phyloP scores from a whole-genome alignment of 2,329 filamentous ascomycete genomes.

The Cercospora zeae-maydis region DNA sequence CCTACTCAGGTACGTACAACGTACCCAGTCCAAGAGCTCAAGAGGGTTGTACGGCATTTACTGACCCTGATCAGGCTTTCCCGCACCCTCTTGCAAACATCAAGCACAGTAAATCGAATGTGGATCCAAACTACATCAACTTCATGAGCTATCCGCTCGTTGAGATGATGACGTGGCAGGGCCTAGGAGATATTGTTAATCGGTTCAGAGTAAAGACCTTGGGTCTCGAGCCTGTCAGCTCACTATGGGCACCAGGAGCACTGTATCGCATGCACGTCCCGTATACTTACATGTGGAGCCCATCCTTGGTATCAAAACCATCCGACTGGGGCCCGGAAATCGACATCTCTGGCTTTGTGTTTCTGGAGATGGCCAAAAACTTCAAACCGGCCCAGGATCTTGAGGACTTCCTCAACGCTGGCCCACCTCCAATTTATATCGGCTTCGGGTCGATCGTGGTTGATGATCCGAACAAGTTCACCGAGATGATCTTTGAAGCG shows the following conservation, averaged over 20 bases:
- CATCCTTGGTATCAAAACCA: conserved; percentile 39
- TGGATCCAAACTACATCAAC: conserved; percentile 70
- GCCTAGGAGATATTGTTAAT: conserved; percentile 72
- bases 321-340: conserved; percentile 42
- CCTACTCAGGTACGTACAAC: conserved; percentile 50
- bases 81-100: conserved; percentile 76
- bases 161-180: conserved; percentile 66
- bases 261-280: conserved; percentile 71
- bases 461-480: conserved; percentile 66
- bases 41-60: neutral
- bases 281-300: conserved; percentile 61
- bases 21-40: neutral
- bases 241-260: conserved; percentile 71
- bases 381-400: conserved; percentile 37
- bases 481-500: conserved; percentile 67
- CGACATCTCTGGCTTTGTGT: conserved; percentile 37
- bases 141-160: conserved; percentile 78
- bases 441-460: conserved; percentile 75
- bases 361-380: conserved; percentile 36
- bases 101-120: conserved; percentile 58
- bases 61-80: conserved; percentile 52
- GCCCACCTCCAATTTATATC: conserved; percentile 65
- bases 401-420: conserved; percentile 52
- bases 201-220: conserved; percentile 67
- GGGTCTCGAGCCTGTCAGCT: conserved; percentile 68